Conservation (phyloP, 129 eudicot genomes). For the Flaveria ramosissima region DNA sequence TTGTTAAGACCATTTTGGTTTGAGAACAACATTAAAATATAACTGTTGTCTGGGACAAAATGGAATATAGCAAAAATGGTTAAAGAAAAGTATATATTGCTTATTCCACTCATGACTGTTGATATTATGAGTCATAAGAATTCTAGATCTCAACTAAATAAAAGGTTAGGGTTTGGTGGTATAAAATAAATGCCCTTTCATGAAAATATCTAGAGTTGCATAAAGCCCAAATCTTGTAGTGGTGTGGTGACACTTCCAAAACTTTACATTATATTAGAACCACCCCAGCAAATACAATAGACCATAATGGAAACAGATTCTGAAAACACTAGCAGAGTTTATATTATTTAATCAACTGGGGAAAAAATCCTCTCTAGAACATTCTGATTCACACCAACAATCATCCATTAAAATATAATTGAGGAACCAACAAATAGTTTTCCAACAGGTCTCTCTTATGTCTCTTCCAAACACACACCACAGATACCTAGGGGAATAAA, state of each 20-base stretch:
- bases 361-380: constrained; percentile 39
- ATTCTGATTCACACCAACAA: constrained; percentile 33
- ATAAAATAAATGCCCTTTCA: not conserved
- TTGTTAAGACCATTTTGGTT: constrained; percentile 4
- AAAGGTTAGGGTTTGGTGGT: constrained; percentile 16
- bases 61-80: constrained; percentile 18
- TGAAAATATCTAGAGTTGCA: not conserved
- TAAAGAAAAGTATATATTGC: constrained; percentile 12
- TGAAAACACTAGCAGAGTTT: constrained; percentile 45
- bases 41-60: not conserved
- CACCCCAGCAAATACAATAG: constrained; percentile 26
- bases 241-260: constrained; percentile 21
- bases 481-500: constrained; percentile 6
- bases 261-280: constrained; percentile 22
- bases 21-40: not conserved
- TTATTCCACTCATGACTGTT: constrained; percentile 23
- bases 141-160: constrained; percentile 9
- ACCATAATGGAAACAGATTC: constrained; percentile 52
- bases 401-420: constrained; percentile 11
- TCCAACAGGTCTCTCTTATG: constrained; percentile 15
- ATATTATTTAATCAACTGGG: constrained; percentile 37
- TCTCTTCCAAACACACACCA: constrained; percentile 25
- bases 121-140: constrained; percentile 23
- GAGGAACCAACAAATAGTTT: constrained; percentile 18
- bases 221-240: constrained; percentile 17